A percentile compares a stretch with the other conserved stretches of the same genome.
These are phyloP conservation scores for Escovopsis sp. DNA, from an alignment of 2,329 filamentous ascomycete genomes.

Conservation along the genomic window DNA sequence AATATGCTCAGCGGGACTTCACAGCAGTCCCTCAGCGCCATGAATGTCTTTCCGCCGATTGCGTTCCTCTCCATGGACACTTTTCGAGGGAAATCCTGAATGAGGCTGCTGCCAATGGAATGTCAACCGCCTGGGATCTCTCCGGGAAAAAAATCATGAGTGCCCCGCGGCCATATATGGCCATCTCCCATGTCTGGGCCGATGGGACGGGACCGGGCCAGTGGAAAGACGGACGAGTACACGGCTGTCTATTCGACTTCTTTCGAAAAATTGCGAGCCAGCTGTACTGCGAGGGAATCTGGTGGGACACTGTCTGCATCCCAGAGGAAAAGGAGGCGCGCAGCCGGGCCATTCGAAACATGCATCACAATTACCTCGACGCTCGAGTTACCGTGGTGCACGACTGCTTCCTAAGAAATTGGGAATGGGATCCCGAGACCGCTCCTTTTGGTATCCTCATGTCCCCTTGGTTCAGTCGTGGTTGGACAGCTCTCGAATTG, in stretches of 20 bases:
- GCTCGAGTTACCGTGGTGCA: constrained; percentile 10
- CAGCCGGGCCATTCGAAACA: constrained; percentile 8
- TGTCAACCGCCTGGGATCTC: no score
- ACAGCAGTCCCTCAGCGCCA: no score
- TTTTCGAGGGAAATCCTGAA: no score
- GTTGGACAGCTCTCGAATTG: constrained; percentile 12
- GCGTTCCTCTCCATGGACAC: no score
- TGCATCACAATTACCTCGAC: constrained; percentile 12
- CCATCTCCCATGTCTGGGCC: constrained; percentile 17
- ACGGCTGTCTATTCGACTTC: constrained; percentile 12
- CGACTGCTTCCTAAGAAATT: constrained; percentile 6
- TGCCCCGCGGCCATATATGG: constrained; percentile 8
- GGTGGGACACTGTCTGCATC: constrained; percentile 18
- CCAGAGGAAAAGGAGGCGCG: constrained; percentile 8
- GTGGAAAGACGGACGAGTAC: constrained; percentile 9
- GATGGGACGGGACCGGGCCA: constrained; percentile 14
- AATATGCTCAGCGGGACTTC: no score
- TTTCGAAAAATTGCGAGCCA: constrained; percentile 10
- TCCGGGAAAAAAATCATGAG: no score
- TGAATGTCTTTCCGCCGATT: no score
- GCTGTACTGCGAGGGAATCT: constrained; percentile 13
- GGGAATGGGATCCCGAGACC: constrained; percentile 1
- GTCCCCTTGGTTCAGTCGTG: constrained; percentile 10
- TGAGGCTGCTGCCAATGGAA: no score
- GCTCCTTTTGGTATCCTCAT: constrained; percentile 9